Evolutionary conservation across 345 rosid genomes (phyloP).

Genomic region (Eucalyptus pauciflora): DNA sequence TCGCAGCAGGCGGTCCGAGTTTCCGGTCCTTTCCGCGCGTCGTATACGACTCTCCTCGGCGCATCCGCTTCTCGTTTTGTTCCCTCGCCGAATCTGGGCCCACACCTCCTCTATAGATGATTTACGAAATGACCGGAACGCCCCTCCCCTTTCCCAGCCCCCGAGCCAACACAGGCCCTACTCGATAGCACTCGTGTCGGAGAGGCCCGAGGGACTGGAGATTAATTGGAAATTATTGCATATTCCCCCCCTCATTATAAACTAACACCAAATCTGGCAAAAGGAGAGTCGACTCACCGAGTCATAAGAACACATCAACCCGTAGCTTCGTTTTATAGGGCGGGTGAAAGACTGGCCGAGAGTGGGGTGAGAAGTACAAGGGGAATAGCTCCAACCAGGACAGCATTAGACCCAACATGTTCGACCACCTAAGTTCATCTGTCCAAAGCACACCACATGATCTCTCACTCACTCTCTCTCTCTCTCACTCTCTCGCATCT

Average conservation of each 20-base stretch:
- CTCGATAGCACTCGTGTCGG: neutral
- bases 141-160: neutral
- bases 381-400: neutral
- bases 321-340: neutral
- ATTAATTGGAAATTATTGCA: neutral
- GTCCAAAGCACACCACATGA: neutral
- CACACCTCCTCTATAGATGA: neutral
- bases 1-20: neutral
- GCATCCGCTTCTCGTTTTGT: constrained; percentile 14
- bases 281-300: neutral
- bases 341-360: neutral
- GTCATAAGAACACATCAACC: neutral
- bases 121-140: neutral
- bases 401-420: neutral
- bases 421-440: neutral
- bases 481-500: neutral
- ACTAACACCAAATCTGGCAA: neutral
- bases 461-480: neutral
- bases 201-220: neutral
- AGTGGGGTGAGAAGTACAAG: neutral
- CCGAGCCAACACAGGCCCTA: neutral
- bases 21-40: constrained; percentile 9
- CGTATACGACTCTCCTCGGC: constrained; percentile 13
- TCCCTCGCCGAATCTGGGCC: constrained; percentile 13
- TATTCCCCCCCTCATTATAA: neutral